These are phyloP conservation scores for Trichoderma arundinaceum DNA, from an alignment of 2,329 filamentous ascomycete genomes.

Conservation along the genomic window DNA sequence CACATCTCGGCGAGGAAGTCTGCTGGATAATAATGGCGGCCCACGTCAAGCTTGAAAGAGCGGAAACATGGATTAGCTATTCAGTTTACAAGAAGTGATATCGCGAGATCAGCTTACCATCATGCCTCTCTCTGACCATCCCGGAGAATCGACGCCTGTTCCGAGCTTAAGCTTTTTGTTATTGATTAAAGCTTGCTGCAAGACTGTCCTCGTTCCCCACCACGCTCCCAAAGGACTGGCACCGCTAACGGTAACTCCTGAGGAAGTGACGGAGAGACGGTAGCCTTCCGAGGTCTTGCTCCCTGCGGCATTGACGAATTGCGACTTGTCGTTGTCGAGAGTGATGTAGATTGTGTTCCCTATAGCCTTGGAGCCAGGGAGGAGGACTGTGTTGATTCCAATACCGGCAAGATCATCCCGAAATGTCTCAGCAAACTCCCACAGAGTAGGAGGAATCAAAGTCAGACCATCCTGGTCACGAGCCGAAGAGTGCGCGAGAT, in stretches of 20 bases:
- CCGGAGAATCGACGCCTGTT: slow-evolving; percentile 26
- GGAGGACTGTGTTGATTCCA: slow-evolving; percentile 26
- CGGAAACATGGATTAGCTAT: neutral
- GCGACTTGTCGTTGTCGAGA: slow-evolving; percentile 45
- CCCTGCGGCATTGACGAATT: slow-evolving; percentile 53
- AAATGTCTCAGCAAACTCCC: slow-evolving; percentile 32
- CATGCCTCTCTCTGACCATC: slow-evolving; percentile 32
- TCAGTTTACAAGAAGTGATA: too few species aligned
- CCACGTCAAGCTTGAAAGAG: slow-evolving; percentile 35
- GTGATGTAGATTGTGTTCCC: slow-evolving; percentile 53
- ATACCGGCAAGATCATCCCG: slow-evolving; percentile 28
- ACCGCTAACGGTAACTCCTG: slow-evolving; percentile 54
- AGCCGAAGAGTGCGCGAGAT: slow-evolving; percentile 11
- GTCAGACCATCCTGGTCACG: slow-evolving; percentile 31
- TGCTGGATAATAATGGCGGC: slow-evolving; percentile 37
- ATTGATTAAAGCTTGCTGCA: slow-evolving; percentile 56
- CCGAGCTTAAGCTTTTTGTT: slow-evolving; percentile 31
- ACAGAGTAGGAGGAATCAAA: slow-evolving; percentile 28
- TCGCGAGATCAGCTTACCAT: slow-evolving; percentile 14
- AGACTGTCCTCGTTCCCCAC: slow-evolving; percentile 62
- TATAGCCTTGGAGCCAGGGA: neutral
- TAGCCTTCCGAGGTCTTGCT: slow-evolving; percentile 57
- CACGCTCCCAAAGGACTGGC: slow-evolving; percentile 61
- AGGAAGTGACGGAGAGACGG: slow-evolving; percentile 49
- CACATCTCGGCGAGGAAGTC: slow-evolving; percentile 51